Percentiles rank a stretch among this genome's conserved stretches.
These are phyloP conservation scores for Staphylotrichum tortipilum DNA, from an alignment of 495 filamentous ascomycete genomes.

Conservation along the genomic window DNA sequence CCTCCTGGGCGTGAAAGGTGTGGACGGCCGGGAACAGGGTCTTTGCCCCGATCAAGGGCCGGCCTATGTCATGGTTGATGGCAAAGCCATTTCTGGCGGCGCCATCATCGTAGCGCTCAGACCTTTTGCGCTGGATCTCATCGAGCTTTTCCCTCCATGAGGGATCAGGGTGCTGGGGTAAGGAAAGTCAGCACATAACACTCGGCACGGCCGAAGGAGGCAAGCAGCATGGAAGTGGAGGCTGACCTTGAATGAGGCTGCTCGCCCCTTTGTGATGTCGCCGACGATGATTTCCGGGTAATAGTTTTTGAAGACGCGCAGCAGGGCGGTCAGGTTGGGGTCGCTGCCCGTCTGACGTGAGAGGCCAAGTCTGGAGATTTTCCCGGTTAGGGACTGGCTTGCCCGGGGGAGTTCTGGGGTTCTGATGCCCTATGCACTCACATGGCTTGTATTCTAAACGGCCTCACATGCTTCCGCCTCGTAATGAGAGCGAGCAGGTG, in stretches of 20 bases:
- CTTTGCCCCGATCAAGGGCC: slow-evolving; percentile 35
- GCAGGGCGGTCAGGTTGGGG: slow-evolving; percentile 64
- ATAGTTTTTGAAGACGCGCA: slow-evolving; percentile 79
- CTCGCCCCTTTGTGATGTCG: slow-evolving; percentile 45
- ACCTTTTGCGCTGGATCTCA: slow-evolving; percentile 54
- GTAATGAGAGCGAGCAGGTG: slow-evolving; percentile 79
- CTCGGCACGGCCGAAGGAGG: too few species aligned
- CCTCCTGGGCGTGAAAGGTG: slow-evolving; percentile 63
- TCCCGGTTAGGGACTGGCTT: slow-evolving; percentile 14
- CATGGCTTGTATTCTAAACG: slow-evolving; percentile 74
- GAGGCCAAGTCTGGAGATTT: slow-evolving; percentile 44
- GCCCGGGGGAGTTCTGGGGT: too few species aligned
- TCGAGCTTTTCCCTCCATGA: slow-evolving; percentile 67
- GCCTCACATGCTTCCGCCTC: slow-evolving; percentile 76
- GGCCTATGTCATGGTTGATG: slow-evolving; percentile 39
- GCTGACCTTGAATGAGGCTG: slow-evolving; percentile 48
- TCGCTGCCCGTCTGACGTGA: slow-evolving; percentile 60
- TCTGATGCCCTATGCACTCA: slow-evolving; percentile 37
- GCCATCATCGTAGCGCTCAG: slow-evolving; percentile 33
- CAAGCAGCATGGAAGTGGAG: too few species aligned
- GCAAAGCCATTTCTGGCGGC: slow-evolving; percentile 39
- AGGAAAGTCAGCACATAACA: too few species aligned
- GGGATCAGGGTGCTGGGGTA: slow-evolving; percentile 56
- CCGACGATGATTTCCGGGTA: slow-evolving; percentile 84
- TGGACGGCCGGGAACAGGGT: slow-evolving; percentile 58